Conservation (phyloP, 1,139 yeast genomes). For the Zygosaccharomyces sapae region DNA sequence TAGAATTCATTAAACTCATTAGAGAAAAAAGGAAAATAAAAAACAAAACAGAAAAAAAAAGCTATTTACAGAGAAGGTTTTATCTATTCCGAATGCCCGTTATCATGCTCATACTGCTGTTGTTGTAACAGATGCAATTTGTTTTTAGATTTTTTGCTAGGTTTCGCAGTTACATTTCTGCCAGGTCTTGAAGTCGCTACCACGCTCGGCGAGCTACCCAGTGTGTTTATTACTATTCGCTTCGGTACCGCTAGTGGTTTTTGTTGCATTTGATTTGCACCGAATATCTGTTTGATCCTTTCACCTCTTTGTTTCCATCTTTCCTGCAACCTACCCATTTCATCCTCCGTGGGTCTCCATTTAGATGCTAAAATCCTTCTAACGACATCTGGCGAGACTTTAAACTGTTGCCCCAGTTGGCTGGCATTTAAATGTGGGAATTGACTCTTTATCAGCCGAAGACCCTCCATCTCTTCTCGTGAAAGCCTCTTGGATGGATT, state of each 20-base stretch:
- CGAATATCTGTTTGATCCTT: constrained; percentile 25
- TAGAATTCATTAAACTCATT: constrained; percentile 20
- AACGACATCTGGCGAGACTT: constrained; percentile 77
- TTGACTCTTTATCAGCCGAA: constrained; percentile 51
- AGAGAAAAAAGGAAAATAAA: neutral
- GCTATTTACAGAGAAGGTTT: neutral
- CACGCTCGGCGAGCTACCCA: constrained; percentile 10
- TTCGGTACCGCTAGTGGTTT: constrained; percentile 7
- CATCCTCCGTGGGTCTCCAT: constrained; percentile 68
- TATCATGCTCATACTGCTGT: neutral
- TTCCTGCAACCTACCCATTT: constrained; percentile 39
- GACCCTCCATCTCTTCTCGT: constrained; percentile 64
- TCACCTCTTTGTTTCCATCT: constrained; percentile 51
- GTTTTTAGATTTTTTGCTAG: constrained; percentile 6
- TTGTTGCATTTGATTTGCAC: constrained; percentile 7
- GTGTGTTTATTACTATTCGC: constrained; percentile 12
- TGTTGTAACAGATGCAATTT: constrained; percentile 12
- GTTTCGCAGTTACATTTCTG: constrained; percentile 2
- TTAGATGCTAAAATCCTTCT: constrained; percentile 71
- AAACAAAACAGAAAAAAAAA: too few species aligned
- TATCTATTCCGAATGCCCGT: neutral
- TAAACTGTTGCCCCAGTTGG: constrained; percentile 61
- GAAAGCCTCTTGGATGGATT: constrained; percentile 65
- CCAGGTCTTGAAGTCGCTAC: constrained; percentile 4
- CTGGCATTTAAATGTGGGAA: constrained; percentile 58